Percentiles rank a stretch among this genome's conserved stretches.
phyloP scores from a whole-genome alignment of 805 yeast species.

The Candida sanyiensis region DNA sequence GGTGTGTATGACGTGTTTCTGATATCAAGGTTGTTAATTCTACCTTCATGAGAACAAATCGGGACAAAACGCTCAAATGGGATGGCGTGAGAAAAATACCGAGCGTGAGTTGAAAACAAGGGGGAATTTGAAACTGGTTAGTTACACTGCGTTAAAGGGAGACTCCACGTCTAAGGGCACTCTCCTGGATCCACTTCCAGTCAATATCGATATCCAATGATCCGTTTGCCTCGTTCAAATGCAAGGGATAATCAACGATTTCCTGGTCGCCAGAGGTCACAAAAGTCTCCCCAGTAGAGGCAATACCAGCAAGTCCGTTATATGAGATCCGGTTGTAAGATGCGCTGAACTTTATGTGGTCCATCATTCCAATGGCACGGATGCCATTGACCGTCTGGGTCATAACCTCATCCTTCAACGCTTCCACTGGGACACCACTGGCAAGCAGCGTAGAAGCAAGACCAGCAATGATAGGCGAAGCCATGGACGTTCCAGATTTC shows the following conservation, averaged over 20 bases:
- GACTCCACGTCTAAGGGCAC: background rate
- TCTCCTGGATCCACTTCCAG: background rate
- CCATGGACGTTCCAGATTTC: constrained; percentile 77
- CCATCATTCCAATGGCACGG: background rate
- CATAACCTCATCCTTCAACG: constrained; percentile 20
- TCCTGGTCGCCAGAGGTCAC: background rate
- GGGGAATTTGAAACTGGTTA: too few species aligned
- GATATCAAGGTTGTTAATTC: too few species aligned
- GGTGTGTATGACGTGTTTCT: too few species aligned
- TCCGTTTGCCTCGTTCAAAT: background rate
- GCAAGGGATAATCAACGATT: too few species aligned
- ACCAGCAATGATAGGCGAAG: constrained; percentile 69
- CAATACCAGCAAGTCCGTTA: background rate
- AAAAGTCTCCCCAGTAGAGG: background rate
- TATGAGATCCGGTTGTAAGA: background rate
- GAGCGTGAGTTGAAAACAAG: too few species aligned
- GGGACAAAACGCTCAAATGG: too few species aligned
- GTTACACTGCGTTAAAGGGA: too few species aligned
- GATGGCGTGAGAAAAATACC: too few species aligned
- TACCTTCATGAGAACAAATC: too few species aligned
- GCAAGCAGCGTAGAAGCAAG: constrained; percentile 49
- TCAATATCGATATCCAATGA: background rate
- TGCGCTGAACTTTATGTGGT: background rate
- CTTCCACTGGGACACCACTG: constrained; percentile 40
- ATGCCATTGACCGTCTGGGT: background rate